These are phyloP conservation scores for Macrophomina tecta DNA, from an alignment of 2,329 filamentous ascomycete genomes.

Conservation along the genomic window DNA sequence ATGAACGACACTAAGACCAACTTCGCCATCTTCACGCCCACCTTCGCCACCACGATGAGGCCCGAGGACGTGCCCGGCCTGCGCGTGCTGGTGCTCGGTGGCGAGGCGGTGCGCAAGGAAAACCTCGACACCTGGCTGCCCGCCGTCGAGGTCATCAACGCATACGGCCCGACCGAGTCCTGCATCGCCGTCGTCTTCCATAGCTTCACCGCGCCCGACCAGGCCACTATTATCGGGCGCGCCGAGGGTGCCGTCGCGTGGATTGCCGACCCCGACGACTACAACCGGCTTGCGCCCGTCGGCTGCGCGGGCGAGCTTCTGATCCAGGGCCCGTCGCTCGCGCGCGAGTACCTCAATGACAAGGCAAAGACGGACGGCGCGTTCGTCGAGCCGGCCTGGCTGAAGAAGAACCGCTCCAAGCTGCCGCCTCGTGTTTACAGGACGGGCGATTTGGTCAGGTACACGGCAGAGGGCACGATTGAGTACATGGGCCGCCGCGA, in stretches of 20 bases:
- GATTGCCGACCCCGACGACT: constrained; percentile 43
- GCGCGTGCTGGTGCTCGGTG: constrained; percentile 43
- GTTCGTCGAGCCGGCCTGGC: constrained; percentile 42
- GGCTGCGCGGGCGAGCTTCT: constrained; percentile 57
- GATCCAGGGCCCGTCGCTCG: constrained; percentile 62
- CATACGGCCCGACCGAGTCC: constrained; percentile 39
- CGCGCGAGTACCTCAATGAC: constrained; percentile 41
- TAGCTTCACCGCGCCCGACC: neutral
- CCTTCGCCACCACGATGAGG: constrained; percentile 44
- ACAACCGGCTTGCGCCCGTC: constrained; percentile 41
- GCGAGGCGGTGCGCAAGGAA: constrained; percentile 38
- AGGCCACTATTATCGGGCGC: constrained; percentile 1
- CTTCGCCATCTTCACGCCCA: constrained; percentile 45
- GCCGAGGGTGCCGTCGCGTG: constrained; percentile 30
- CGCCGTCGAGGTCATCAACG: constrained; percentile 44
- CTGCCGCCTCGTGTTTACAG: constrained; percentile 38
- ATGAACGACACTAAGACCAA: constrained; percentile 38
- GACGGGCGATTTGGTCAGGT: constrained; percentile 43
- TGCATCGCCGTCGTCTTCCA: constrained; percentile 10
- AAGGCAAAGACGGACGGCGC: constrained; percentile 32
- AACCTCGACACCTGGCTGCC: constrained; percentile 35
- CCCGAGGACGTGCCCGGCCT: constrained; percentile 48
- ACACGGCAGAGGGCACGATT: constrained; percentile 41
- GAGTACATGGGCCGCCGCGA: constrained; percentile 45
- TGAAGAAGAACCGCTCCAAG: constrained; percentile 24